Evolutionary conservation across 2,329 filamentous ascomycete species (phyloP), one percentile per base, ranked within the genome.

Genomic region (Piedraia hortae): DNA sequence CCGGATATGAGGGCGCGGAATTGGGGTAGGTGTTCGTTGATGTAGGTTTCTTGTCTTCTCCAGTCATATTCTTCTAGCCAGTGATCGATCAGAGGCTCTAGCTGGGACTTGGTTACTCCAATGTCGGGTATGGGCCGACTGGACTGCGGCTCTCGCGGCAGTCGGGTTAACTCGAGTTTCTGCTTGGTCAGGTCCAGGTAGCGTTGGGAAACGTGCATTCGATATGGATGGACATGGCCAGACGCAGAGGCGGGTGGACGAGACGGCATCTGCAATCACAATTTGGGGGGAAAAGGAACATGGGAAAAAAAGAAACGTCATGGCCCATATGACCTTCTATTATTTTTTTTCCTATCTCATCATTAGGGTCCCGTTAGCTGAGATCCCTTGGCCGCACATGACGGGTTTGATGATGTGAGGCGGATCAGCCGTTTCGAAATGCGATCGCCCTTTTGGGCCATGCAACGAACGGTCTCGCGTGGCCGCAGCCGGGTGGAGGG

Each of bases 41-140:
- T 51, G 18, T 43, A 36, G 5, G 50, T 43, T 41, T 72, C 66
- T 24, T 62, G 53, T 2, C 51, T 45, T 21, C 60, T 53, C 64
- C 66, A 73, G 26, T 57, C 57, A 40, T 69, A 71, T 19, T 56
- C 48, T 28, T 71, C 65, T 14, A 68, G 51, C 65, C 64, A 69
- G 18, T 38, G 31, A 18, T 39, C 34, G 26, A 72, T 50, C 29
- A 72, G 42, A 10, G 61, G 56, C 40, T 72, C 66, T 23, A 72
- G 47, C 19, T 56, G 52, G 13, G 51, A 43, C 36, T 70, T 70
- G 2, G 62, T 59, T 18, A 18, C 21, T 20, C 21, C 23, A 4
- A 16, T 12, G 12, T 9, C 15, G 7, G 9, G 7, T 7, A 9
- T 22, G 10, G 15, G 12, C 16, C 12, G 21, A 12, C 14, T 14